Evolutionary conservation across 2,329 filamentous ascomycete species (phyloP), one percentile per base, ranked within the genome.

Genomic region (Corniculantispora saksenae): DNA sequence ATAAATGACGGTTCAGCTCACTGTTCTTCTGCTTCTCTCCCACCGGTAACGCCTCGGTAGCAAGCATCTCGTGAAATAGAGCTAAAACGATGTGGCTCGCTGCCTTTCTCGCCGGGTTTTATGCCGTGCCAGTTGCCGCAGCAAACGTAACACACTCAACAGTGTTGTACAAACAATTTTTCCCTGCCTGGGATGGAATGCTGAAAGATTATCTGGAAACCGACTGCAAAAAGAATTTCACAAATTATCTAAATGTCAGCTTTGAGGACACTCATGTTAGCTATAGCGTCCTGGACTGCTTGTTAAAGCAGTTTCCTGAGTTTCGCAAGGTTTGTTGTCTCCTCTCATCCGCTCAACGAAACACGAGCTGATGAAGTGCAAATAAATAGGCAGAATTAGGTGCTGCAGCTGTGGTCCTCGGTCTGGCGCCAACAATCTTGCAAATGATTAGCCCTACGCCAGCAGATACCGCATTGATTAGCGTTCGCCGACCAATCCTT

Each of bases 221-320:
- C 8, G 35, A 61, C 15, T 61, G 48, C 35, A 21, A 45, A 5
- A 21, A 43, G 17, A 32, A 23, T 23, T 43, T 61, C 23, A 54
- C 59, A 10, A 53, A 61, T 32, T 61, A 61, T 32, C 48, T 32
- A 45, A 61, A 61, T 35, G 59, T 48, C 48, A 54, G 29, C 25
- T 54, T 61, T 25, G 12, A 61, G 2, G 10, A 61, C 21, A 61
- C 15, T 21, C 59, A 53, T 19, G 19, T 61, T 25, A 54, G 59
- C 59, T 54, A 61, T 32, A 19, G 2, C 1, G 59, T 61, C 21
- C 35, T 61, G 19, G 23, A 27, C 59, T 61, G 59, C 48, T 29
- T 61, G 19, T 17, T 54, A 13, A 23, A 54, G 59, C 59, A 61
- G 59, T 61, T 61, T 23, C 48, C 59, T 32, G 59, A 61, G 48